Conservation (phyloP, 306 rosid species). For the Fragaria vesca region DNA sequence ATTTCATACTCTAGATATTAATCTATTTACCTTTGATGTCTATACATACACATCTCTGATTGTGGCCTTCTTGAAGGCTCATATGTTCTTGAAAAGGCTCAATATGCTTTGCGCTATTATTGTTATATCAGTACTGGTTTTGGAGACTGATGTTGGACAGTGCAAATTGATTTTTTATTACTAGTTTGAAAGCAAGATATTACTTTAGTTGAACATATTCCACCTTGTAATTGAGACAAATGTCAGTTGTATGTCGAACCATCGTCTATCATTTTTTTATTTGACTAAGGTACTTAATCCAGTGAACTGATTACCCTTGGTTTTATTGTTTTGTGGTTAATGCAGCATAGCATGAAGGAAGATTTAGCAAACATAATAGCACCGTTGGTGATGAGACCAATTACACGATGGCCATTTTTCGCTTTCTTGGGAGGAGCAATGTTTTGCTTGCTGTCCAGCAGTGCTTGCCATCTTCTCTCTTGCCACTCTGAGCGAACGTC, state of each 20-base stretch:
- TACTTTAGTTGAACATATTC: not conserved
- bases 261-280: not conserved
- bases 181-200: not conserved
- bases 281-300: not conserved
- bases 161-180: not conserved
- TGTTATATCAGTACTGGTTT: not conserved
- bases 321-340: slow-evolving; percentile 23
- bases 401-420: slow-evolving; percentile 92
- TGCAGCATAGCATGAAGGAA: slow-evolving; percentile 72
- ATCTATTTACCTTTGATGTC: not conserved
- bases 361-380: slow-evolving; percentile 77
- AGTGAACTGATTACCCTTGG: not conserved
- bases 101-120: not conserved
- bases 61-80: not conserved
- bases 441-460: slow-evolving; percentile 96
- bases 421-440: slow-evolving; percentile 93
- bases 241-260: not conserved
- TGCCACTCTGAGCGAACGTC: slow-evolving; percentile 86
- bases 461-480: slow-evolving; percentile 86
- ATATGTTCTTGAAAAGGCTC: not conserved
- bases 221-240: not conserved
- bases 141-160: not conserved
- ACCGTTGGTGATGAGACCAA: slow-evolving; percentile 77
- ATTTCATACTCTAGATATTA: not conserved
- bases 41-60: not conserved